Conservation (phyloP, 1,139 yeast species). For the Geotrichum europaeum region DNA sequence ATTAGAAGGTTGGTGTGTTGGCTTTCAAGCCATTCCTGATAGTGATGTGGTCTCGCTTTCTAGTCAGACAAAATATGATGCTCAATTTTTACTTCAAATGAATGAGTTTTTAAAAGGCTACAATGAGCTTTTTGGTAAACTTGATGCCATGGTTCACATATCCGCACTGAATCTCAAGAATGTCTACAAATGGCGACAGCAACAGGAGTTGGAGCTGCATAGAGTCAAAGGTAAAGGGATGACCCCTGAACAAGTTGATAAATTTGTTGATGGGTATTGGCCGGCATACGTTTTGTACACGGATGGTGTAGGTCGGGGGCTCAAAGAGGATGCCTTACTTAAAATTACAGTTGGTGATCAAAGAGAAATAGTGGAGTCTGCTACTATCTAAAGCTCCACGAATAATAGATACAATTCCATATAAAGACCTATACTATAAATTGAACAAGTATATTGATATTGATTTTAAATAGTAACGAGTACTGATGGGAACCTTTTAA, state of each 20-base stretch:
- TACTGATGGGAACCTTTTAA: no score
- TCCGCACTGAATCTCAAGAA: slow-evolving; percentile 53
- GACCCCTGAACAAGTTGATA: slow-evolving; percentile 61
- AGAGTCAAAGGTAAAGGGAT: slow-evolving; percentile 59
- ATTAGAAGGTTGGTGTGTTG: slow-evolving; percentile 94
- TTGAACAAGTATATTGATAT: no score
- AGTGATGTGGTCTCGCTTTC: slow-evolving; percentile 23
- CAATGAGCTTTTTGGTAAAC: slow-evolving; percentile 49
- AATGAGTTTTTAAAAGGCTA: slow-evolving; percentile 49
- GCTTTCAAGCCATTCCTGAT: slow-evolving; percentile 50
- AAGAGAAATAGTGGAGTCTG: background rate
- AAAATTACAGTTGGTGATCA: slow-evolving; percentile 2
- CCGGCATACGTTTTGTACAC: slow-evolving; percentile 75
- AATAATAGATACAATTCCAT: background rate
- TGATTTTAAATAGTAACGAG: no score
- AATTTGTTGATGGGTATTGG: slow-evolving; percentile 78
- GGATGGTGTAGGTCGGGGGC: slow-evolving; percentile 34
- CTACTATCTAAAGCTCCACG: background rate
- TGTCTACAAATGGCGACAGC: slow-evolving; percentile 74
- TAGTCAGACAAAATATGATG: slow-evolving; percentile 22
- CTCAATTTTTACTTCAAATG: slow-evolving; percentile 39
- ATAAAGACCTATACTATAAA: background rate
- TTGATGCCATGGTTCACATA: slow-evolving; percentile 58
- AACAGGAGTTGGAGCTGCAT: slow-evolving; percentile 75
- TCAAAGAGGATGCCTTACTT: background rate